A percentile compares a stretch with the other conserved stretches of the same genome.
Conservation (phyloP, 805 yeast genomes). For the Priceomyces haplophilus region DNA sequence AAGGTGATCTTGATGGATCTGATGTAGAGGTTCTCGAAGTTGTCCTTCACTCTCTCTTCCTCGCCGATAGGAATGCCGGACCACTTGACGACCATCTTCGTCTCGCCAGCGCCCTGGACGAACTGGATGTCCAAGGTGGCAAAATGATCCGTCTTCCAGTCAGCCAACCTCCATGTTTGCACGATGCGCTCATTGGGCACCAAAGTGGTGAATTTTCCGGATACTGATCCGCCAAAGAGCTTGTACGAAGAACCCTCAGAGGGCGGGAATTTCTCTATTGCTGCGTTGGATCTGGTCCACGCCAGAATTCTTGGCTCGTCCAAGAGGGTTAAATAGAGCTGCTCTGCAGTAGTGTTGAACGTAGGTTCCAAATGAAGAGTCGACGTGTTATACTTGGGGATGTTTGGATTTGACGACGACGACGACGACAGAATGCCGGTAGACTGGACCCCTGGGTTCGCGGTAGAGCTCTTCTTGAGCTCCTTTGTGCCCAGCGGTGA, state of each 20-base stretch:
- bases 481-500: not conserved
- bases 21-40: conserved; percentile 87
- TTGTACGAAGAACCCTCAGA: conserved; percentile 60
- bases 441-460: conserved; percentile 8
- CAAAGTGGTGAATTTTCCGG: conserved; percentile 64
- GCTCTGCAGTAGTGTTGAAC: conserved; percentile 86
- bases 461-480: conserved; percentile 10
- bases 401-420: conserved; percentile 15
- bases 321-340: conserved; percentile 71
- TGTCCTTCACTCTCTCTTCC: conserved; percentile 79
- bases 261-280: conserved; percentile 47
- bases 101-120: conserved; percentile 79
- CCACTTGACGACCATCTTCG: conserved; percentile 74
- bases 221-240: conserved; percentile 84
- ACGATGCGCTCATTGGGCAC: conserved; percentile 57
- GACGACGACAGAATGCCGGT: not conserved
- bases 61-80: conserved; percentile 93
- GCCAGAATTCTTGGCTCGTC: conserved; percentile 79
- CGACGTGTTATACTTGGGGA: conserved; percentile 76
- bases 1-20: conserved; percentile 86
- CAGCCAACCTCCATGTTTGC: conserved; percentile 82
- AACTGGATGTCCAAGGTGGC: conserved; percentile 67
- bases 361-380: conserved; percentile 71
- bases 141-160: conserved; percentile 84
- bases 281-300: conserved; percentile 80